phyloP scores from a whole-genome alignment of 768 basidiomycete genomes.

The Lactarius vividus region DNA sequence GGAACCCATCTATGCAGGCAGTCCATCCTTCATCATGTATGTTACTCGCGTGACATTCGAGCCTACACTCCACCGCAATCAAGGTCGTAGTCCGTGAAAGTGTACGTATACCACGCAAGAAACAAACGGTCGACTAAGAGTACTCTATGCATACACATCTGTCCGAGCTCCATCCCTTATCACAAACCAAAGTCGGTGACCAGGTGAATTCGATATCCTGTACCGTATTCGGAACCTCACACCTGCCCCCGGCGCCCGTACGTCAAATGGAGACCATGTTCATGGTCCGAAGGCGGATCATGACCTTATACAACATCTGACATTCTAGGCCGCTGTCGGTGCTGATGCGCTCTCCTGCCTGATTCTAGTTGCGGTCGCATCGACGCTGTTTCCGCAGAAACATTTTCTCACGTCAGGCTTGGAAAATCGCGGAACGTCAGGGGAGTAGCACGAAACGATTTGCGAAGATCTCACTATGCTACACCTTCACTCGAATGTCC shows the following conservation, averaged over 20 bases:
- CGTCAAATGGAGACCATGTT: not conserved
- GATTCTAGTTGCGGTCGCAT: slow-evolving; percentile 36
- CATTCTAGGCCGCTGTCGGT: slow-evolving; percentile 5
- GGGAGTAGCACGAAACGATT: slow-evolving; percentile 1
- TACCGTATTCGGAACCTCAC: no score
- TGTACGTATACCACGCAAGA: no score
- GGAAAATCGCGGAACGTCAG: not conserved
- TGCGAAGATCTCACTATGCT: slow-evolving; percentile 61
- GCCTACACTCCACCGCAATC: no score
- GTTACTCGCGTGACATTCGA: no score
- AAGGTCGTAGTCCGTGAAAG: no score
- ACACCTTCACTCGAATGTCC: slow-evolving; percentile 84
- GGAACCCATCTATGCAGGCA: no score
- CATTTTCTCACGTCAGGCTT: slow-evolving; percentile 85
- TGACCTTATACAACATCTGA: not conserved
- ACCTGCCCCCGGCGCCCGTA: no score
- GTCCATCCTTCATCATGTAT: no score
- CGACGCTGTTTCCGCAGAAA: slow-evolving; percentile 69
- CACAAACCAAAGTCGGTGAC: no score
- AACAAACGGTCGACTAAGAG: no score
- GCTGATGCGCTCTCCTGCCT: slow-evolving; percentile 7
- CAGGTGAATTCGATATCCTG: no score
- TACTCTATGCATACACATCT: not conserved
- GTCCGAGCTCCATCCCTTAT: not conserved
- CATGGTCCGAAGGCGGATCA: not conserved